phyloP scores from a whole-genome alignment of 495 filamentous ascomycete genomes.

The Friedmanniomyces simplex region DNA sequence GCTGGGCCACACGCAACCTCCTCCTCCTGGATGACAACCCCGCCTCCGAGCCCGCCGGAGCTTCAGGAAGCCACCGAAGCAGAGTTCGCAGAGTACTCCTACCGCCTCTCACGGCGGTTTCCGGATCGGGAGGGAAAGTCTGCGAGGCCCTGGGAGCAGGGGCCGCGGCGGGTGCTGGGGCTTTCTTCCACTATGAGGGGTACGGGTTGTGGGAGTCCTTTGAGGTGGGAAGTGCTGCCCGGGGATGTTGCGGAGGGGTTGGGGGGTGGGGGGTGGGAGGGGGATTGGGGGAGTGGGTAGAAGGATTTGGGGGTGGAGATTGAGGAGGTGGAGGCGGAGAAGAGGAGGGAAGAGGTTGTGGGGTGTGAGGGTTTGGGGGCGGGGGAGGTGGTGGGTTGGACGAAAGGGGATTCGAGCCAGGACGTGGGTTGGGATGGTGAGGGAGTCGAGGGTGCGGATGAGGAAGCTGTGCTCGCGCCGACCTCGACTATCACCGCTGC shows the following conservation, averaged over 20 bases:
- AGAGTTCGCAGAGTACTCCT: too few species aligned
- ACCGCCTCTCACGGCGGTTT: too few species aligned
- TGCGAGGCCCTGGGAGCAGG: neutral
- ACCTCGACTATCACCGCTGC: neutral
- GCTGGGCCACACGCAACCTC: too few species aligned
- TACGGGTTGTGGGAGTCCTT: neutral
- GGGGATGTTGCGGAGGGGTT: neutral
- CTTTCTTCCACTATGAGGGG: neutral
- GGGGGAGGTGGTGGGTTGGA: neutral
- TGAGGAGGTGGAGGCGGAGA: neutral
- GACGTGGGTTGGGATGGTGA: neutral
- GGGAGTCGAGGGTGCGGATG: neutral
- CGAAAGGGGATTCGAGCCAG: neutral
- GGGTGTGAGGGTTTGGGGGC: neutral
- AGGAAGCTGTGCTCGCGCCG: neutral
- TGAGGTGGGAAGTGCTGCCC: slow-evolving; percentile 1
- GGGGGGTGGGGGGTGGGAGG: neutral
- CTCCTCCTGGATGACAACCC: too few species aligned
- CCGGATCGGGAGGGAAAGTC: neutral
- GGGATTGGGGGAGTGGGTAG: neutral
- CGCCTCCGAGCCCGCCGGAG: too few species aligned
- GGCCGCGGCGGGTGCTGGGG: neutral
- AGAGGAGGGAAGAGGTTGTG: neutral
- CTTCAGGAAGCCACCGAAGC: neutral
- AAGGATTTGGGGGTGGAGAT: neutral